A percentile compares a stretch with the other conserved stretches of the same genome.
Evolutionary conservation across 2,329 filamentous ascomycete genomes (phyloP).

Genomic region (Neurospora crassa): DNA sequence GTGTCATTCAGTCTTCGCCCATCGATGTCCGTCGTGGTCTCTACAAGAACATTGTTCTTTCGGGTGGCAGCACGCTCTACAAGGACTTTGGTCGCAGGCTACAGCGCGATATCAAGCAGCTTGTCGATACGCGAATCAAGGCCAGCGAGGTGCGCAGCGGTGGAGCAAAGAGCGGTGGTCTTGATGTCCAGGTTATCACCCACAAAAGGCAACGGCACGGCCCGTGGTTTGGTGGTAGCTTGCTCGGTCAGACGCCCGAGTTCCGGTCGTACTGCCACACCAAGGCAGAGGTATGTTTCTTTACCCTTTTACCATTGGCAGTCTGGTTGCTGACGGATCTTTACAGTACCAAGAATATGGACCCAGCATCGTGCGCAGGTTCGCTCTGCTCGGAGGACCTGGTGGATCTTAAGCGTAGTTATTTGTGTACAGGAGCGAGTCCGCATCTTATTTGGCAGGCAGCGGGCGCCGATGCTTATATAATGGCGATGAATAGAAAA

Average conservation of each 20-base stretch:
- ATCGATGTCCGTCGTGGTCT: conserved; percentile 94
- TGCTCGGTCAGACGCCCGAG: conserved; percentile 94
- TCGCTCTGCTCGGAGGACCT: conserved; percentile 85
- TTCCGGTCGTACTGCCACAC: conserved; percentile 99
- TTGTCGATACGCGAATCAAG: conserved; percentile 87
- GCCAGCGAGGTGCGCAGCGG: conserved; percentile 88
- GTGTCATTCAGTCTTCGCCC: conserved; percentile 92
- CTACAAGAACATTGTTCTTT: conserved; percentile 99
- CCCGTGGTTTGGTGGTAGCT: conserved; percentile 95
- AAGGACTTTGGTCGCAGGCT: conserved; percentile 95
- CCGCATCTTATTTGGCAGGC: conserved; percentile 9
- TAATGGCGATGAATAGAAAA: conserved; percentile 15
- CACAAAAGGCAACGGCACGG: conserved; percentile 97
- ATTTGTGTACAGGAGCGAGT: conserved; percentile 11
- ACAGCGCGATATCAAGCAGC: conserved; percentile 92
- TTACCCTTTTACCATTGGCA: neutral
- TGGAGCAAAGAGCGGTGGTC: conserved; percentile 82
- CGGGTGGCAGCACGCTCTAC: conserved; percentile 93
- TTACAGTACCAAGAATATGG: conserved; percentile 86
- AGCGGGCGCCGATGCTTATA: conserved; percentile 8
- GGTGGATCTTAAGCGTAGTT: conserved; percentile 54
- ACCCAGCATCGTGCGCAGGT: conserved; percentile 88
- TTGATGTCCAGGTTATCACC: conserved; percentile 94
- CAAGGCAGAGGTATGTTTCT: conserved; percentile 56
- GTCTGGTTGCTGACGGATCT: conserved; percentile 8